Evolutionary conservation across 228 moss, liverwort and hornwort species (phyloP).

Genomic region (Sphagnum fallax): DNA sequence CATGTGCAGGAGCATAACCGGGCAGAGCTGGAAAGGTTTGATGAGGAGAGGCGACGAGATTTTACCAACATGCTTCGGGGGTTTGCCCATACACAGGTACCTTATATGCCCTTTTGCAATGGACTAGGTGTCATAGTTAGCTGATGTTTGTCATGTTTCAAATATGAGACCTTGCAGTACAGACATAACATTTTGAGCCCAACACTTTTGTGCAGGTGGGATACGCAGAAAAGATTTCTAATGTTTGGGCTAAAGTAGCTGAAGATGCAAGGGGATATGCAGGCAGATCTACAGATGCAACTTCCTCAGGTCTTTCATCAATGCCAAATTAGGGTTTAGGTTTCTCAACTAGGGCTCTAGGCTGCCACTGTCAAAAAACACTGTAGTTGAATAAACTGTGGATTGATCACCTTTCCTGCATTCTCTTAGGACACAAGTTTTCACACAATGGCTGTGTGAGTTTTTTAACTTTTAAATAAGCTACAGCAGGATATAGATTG

Average conservation of each 20-base stretch:
- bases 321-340: constrained; percentile 27
- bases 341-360: no score
- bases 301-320: constrained; percentile 47
- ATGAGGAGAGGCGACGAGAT: constrained; percentile 50
- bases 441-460: no score
- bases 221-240: constrained; percentile 47
- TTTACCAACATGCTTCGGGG: constrained; percentile 56
- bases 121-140: background rate
- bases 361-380: no score
- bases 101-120: background rate
- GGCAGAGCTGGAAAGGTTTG: constrained; percentile 74
- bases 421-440: no score
- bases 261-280: constrained; percentile 58
- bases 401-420: no score
- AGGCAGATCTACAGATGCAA: constrained; percentile 41
- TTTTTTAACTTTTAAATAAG: no score
- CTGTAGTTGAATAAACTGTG: no score
- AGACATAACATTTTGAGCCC: background rate
- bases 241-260: constrained; percentile 70
- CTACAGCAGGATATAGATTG: no score
- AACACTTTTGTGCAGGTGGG: constrained; percentile 25
- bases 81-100: constrained; percentile 56
- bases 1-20: constrained; percentile 70
- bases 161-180: background rate
- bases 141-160: no score